These are phyloP conservation scores for Lipomyces kockii DNA, from an alignment of 805 yeast species.

Conservation along the genomic window DNA sequence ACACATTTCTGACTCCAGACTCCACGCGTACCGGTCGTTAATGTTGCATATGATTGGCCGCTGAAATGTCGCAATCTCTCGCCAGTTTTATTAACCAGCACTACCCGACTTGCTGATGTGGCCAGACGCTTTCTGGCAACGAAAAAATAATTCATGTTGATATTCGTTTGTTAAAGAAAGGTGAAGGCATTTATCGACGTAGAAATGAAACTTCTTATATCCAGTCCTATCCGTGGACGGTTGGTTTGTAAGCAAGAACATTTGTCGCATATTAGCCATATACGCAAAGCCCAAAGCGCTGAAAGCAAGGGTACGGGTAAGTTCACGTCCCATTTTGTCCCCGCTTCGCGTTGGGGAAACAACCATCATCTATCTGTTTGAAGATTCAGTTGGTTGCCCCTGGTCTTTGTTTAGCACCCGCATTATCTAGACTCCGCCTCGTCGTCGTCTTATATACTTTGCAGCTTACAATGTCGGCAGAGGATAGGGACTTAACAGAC, in stretches of 20 bases:
- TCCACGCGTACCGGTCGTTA: background rate
- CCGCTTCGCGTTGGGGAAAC: background rate
- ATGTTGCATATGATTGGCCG: background rate
- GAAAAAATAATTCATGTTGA: background rate
- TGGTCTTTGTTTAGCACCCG: background rate
- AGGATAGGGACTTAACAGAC: conserved; percentile 12
- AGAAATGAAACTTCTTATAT: background rate
- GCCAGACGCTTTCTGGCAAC: background rate
- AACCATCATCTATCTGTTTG: background rate
- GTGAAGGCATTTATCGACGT: background rate
- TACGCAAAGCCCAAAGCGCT: background rate
- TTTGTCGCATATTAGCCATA: background rate
- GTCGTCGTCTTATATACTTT: background rate
- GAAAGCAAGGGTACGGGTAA: background rate
- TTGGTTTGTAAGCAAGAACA: background rate
- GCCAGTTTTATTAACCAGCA: background rate
- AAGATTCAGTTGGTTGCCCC: background rate
- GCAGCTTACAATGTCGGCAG: background rate
- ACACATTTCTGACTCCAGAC: background rate
- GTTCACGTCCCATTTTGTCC: background rate
- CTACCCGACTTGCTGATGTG: background rate
- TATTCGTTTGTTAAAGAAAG: background rate
- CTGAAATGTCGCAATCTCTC: background rate
- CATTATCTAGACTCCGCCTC: background rate
- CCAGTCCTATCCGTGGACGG: too few species aligned